Evolutionary conservation across 2,329 filamentous ascomycete genomes (phyloP), one percentile per base, ranked within the genome.

Genomic region (Pseudocercospora musae): DNA sequence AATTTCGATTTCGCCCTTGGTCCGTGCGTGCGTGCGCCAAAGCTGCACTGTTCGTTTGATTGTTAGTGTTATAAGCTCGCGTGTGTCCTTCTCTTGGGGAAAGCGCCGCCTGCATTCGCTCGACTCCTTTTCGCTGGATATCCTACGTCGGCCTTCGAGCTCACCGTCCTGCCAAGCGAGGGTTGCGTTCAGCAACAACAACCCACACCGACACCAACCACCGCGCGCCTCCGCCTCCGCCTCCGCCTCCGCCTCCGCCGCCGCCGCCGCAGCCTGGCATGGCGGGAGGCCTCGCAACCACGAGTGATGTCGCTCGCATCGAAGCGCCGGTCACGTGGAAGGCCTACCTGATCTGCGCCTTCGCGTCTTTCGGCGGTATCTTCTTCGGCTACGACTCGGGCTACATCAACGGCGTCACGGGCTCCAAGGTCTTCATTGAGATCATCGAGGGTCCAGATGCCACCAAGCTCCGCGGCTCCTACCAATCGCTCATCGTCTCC

Each of bases 371-470:
- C 66, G 80, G 80, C 65, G 79, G 80, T 68, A 89, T 91, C 78
- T 89, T 91, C 80, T 90, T 91, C 77, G 89, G 89, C 55, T 92
- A 90, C 77, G 89, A 92, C 72, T 90, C 88, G 46, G 89, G 89
- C 69, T 90, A 89, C 78, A 90, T 90, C 80, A 87, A 86, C 74
- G 74, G 74, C 70, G 74, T 75, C 65, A 73, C 68, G 54, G 72
- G 65, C 68, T 79, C 81, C 67, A 44, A 72, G 11, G 76, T 78
- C 75, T 87, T 88, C 78, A 81, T 82, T 73, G 23, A 75, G 15
- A 75, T 79, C 65, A 82, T 87, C 72, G 79, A 83, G 69, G 79
- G 81, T 63, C 64, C 72, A 27, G 75, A 68, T 52, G 71, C 69
- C 29, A 69, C 63, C 4, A 48, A 44, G 20, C 77, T 75, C 60